Percentiles rank a stretch among this genome's conserved stretches.
phyloP scores from a whole-genome alignment of 345 rosid species.

The Eucalyptus decipiens region DNA sequence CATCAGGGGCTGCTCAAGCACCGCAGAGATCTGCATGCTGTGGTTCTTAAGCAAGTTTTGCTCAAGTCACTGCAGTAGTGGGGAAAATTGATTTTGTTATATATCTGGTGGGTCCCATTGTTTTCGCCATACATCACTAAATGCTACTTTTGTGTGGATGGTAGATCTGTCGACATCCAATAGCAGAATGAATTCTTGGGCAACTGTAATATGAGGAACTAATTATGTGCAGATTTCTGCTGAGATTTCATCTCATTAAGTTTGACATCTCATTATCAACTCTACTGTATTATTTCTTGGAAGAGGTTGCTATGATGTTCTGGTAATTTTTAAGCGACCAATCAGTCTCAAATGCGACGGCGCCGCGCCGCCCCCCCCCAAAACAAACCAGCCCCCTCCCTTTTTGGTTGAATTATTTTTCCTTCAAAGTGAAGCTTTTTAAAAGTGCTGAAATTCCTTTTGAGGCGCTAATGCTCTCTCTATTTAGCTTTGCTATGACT shows the following conservation, averaged over 20 bases:
- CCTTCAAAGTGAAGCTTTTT: neutral
- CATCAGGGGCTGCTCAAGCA: slow-evolving; percentile 13
- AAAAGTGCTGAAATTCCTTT: neutral
- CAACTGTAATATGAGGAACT: neutral
- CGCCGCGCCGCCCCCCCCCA: rapidly evolving
- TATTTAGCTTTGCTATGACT: neutral
- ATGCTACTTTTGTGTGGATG: slow-evolving; percentile 22
- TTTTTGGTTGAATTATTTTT: neutral
- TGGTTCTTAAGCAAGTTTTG: slow-evolving; percentile 19
- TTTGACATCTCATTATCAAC: neutral
- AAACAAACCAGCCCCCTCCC: neutral
- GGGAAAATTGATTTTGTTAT: slow-evolving; percentile 31
- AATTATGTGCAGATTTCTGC: neutral
- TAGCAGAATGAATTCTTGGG: neutral
- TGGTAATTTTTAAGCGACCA: neutral
- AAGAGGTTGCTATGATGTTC: neutral
- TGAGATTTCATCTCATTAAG: neutral
- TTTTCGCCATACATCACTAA: slow-evolving; percentile 6
- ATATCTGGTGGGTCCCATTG: slow-evolving; percentile 11
- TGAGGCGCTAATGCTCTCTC: neutral
- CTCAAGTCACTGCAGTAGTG: neutral
- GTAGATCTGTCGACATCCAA: neutral
- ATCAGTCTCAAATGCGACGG: neutral
- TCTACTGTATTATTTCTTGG: neutral
- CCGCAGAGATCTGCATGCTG: slow-evolving; percentile 45